Evolutionary conservation across 352 stramenopile genomes (phyloP), one percentile per base, ranked within the genome.

Genomic region (Pythium sp.): DNA sequence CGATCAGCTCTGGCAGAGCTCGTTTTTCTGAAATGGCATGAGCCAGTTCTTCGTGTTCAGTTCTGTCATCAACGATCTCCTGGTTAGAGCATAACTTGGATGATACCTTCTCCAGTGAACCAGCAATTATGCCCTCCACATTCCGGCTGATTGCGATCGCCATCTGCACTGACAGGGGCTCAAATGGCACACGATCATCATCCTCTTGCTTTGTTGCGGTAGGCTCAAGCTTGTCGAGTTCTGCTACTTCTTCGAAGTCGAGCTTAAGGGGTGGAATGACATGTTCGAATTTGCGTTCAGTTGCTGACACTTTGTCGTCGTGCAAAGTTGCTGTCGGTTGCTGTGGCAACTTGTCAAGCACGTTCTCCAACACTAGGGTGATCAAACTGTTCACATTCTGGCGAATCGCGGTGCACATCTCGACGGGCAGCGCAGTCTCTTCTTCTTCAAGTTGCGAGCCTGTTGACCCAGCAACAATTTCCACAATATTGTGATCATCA

Each of bases 61-160:
- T 41, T 14, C 36, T 11, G 36, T 34, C 28, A 8, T 53, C n/a
- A 24, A 36, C 57, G 3, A 54, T 12, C 5, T 20, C 46, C 57
- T 46, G 28, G 38, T 51, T 60, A 2, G 24, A 51, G 51, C 57
- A 71, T 24, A 73, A 49, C 22, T 72, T 62, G 14, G 58, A 70
- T 3, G 64, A 66, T 7, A 70, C 75, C 53, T 79, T 78, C 38
- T 82, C 72, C 0, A 86, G 43, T 22, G 78, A 79, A 12, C 72
- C 65, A 30, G 74, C 74, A n/a, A 86, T 72, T 5, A 86, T 73
- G 2, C 76, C 74, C 34, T 76, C 62, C 7, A 86, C 69, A 32
- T 60, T 80, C 54, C 74, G 77, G 57, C 69, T 70, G 58, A 84
- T 74, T n/a, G 72, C 74, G 26, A 84, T 76, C 22, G 71, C 68